A percentile compares a stretch with the other conserved stretches of the same genome.
These are phyloP conservation scores for Zygosaccharomyces lentus DNA, from an alignment of 805 yeast genomes.

Conservation along the genomic window DNA sequence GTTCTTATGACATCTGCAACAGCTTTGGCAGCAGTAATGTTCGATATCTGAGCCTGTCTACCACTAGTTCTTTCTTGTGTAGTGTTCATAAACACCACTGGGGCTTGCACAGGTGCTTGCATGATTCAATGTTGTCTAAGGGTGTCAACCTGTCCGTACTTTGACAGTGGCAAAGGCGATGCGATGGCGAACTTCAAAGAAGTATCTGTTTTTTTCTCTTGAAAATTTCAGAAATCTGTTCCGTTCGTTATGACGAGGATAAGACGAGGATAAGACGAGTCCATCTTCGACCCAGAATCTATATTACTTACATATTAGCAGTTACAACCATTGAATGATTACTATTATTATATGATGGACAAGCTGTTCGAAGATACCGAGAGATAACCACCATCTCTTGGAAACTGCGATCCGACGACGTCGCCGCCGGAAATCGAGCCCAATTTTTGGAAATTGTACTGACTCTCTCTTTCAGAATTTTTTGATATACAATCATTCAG, in stretches of 20 bases:
- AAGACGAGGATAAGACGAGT: background rate
- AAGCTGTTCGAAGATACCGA: constrained; percentile 8
- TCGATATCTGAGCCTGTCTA: constrained; percentile 93
- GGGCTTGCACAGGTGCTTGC: constrained; percentile 61
- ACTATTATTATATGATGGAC: constrained; percentile 7
- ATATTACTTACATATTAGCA: background rate
- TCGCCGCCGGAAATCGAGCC: background rate
- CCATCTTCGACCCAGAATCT: background rate
- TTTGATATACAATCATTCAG: constrained; percentile 11
- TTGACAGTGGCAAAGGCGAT: background rate
- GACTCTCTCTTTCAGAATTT: constrained; percentile 8
- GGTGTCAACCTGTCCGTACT: background rate
- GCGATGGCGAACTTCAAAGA: background rate
- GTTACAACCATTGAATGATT: background rate
- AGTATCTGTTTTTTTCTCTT: background rate
- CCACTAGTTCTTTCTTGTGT: constrained; percentile 92
- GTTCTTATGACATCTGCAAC: constrained; percentile 97
- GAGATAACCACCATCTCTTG: constrained; percentile 1
- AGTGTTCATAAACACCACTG: constrained; percentile 81
- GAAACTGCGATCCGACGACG: background rate
- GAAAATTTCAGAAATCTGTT: background rate
- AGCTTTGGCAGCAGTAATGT: constrained; percentile 98
- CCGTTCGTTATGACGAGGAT: constrained; percentile 4
- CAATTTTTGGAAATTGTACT: constrained; percentile 28
- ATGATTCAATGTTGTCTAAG: constrained; percentile 3